Conservation (phyloP, 768 basidiomycete species). For the Russula sp. region DNA sequence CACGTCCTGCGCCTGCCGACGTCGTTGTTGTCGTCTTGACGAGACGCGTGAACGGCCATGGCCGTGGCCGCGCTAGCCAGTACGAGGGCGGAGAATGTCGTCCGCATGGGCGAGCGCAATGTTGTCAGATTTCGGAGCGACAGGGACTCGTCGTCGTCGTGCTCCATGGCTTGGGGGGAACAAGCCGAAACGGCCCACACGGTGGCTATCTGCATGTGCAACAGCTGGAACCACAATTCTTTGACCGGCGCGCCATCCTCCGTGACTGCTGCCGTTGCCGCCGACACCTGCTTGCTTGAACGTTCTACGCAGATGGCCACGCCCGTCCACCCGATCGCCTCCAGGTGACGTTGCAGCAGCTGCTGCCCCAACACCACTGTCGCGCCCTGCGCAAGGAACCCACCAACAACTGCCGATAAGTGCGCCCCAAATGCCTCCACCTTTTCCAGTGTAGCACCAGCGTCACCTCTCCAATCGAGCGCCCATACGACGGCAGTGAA, state of each 20-base stretch:
- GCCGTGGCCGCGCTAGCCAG: conserved; percentile 60
- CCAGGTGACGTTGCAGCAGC: conserved; percentile 34
- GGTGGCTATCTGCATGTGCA: conserved; percentile 74
- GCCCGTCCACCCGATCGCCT: conserved; percentile 54
- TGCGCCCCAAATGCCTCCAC: conserved; percentile 53
- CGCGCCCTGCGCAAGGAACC: conserved; percentile 29
- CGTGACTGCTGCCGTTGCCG: conserved; percentile 23
- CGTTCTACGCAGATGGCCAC: conserved; percentile 65
- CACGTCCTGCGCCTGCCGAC: conserved; percentile 32
- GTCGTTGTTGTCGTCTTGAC: conserved; percentile 57
- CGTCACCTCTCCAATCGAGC: conserved; percentile 58
- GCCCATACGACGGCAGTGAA: conserved; percentile 85
- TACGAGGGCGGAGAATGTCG: conserved; percentile 77
- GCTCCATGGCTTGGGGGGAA: conserved; percentile 20
- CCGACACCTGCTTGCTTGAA: conserved; percentile 33
- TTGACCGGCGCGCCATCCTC: conserved; percentile 50
- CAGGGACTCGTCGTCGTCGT: conserved; percentile 15
- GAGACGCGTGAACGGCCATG: conserved; percentile 85
- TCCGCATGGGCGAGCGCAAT: conserved; percentile 72
- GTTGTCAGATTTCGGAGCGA: conserved; percentile 37
- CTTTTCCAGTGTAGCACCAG: too few species aligned
- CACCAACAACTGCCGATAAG: conserved; percentile 42
- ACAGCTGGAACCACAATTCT: conserved; percentile 85
- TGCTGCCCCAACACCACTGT: conserved; percentile 21
- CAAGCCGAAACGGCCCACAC: conserved; percentile 63